phyloP scores from a whole-genome alignment of 1,139 yeast genomes.

The Yamadazyma sp. region DNA sequence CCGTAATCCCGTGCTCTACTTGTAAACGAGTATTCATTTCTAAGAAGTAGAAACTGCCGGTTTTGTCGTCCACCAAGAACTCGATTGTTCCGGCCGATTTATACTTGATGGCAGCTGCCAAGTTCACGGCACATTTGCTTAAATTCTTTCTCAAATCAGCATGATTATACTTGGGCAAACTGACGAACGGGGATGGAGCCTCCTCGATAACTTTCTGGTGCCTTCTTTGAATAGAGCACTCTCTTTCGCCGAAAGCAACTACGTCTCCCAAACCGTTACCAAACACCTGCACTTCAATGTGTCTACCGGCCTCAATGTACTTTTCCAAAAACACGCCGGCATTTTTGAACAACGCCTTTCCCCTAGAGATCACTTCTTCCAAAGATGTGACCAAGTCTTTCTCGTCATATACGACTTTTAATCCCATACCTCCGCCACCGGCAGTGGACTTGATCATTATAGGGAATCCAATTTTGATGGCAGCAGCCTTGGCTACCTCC shows the following conservation, averaged over 20 bases:
- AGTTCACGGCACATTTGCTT: constrained; percentile 23
- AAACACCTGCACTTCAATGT: constrained; percentile 47
- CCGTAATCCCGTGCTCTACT: constrained; percentile 41
- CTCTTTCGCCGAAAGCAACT: constrained; percentile 47
- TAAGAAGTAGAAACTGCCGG: constrained; percentile 29
- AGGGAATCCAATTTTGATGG: constrained; percentile 44
- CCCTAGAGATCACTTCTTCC: constrained; percentile 41
- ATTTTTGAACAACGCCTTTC: constrained; percentile 41
- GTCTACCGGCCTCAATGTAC: constrained; percentile 43
- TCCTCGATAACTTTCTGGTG: constrained; percentile 54
- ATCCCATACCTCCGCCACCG: constrained; percentile 56
- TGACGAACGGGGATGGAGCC: constrained; percentile 39
- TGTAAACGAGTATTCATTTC: constrained; percentile 39
- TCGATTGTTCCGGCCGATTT: constrained; percentile 41
- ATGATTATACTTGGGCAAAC: constrained; percentile 14
- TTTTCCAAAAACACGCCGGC: constrained; percentile 46
- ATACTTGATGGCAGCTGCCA: constrained; percentile 28
- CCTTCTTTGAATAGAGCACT: constrained; percentile 49
- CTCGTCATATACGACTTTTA: constrained; percentile 37
- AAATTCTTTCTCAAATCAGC: constrained; percentile 18
- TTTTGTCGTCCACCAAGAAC: constrained; percentile 31
- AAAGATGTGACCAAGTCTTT: constrained; percentile 33
- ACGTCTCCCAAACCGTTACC: constrained; percentile 46
- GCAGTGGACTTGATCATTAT: constrained; percentile 51
- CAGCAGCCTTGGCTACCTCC: constrained; percentile 28